Base-by-base conservation (phyloP, 108 stramenopile species). In the Cyclotella baltica region DNA sequence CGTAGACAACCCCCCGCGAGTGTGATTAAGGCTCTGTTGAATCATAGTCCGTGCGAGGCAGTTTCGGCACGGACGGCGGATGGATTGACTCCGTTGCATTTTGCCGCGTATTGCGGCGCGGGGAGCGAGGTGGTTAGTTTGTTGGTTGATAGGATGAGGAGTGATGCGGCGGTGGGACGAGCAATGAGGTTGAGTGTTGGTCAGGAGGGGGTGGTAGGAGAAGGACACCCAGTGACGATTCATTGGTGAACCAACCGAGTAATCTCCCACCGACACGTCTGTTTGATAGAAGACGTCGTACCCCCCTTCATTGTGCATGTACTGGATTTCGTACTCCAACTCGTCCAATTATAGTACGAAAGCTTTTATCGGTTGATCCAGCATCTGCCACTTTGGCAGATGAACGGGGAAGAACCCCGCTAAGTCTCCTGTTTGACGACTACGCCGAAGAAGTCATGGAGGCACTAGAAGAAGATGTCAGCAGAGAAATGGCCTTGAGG, bases 391-490 rank as follows among this genome's bases (percentile, higher is more conserved):
- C 73, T 0, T 47, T 80, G 53, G 50, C 51, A 11, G 87, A 87
- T 43, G 87, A 87, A 72, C 61, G 84, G 25, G 78, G 83, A 3
- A 63, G 87, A 4, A 85, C 86, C 19, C 82, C 86, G 0, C 47
- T 87, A 3, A 76, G 59, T 46, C 52, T 87, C 19, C 53, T 87
- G 4, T 72, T 85, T 38, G 86, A 87, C 47, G 86, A 85, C 78
- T 87, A 87, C 46, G 82, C 78, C 30, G 83, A 87, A 55, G 86
- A 87, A 61, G 48, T 87, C 40, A 77, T 85, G 67, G 86, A 87
- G 34, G 80, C 73, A n/a, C 30, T 85, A 8, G 77, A 80, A 46
- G 83, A 80, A 27, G 80, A 76, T 40, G 67, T 71, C 34, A 35
- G 63, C 13, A 22, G 31, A 31, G 53, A 40, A 9, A 76, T 72